Conservation (phyloP, 2,329 filamentous ascomycete species). For the Fusarium sacchari region DNA sequence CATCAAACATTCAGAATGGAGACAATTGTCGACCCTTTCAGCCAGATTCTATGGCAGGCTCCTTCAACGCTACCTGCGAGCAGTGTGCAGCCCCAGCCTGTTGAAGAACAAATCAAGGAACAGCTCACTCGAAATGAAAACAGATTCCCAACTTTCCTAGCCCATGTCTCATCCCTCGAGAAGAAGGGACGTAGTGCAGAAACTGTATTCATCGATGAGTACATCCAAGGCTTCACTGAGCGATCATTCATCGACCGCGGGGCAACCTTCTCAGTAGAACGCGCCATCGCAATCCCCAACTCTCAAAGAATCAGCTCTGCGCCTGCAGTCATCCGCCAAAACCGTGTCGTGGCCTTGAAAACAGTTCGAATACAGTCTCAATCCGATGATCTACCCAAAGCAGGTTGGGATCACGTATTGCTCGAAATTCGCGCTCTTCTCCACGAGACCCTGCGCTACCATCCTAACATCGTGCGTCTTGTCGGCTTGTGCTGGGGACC, state of each 20-base stretch:
- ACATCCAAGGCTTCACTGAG: neutral
- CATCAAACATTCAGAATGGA: accelerated
- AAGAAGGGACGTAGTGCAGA: neutral
- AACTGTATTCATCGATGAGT: neutral
- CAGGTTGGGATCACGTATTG: neutral
- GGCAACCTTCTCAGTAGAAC: neutral
- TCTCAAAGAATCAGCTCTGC: neutral
- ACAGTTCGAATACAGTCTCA: neutral
- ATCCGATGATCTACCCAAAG: neutral
- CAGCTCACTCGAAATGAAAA: neutral
- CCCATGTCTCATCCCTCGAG: neutral
- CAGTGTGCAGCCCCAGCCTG: accelerated
- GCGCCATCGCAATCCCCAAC: neutral
- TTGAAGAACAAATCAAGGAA: accelerated
- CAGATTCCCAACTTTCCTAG: neutral
- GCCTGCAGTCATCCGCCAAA: neutral
- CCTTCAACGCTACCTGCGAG: accelerated
- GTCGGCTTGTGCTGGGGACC: neutral
- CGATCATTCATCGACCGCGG: neutral
- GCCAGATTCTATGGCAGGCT: neutral
- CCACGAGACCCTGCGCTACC: neutral
- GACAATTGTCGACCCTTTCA: neutral
- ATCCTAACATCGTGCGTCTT: neutral
- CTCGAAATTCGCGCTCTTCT: constrained; percentile 5
- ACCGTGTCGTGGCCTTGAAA: neutral